Percentiles rank a stretch among this genome's conserved stretches.
Evolutionary conservation across 73 alveolate species (phyloP).

Genomic region (Paramecium sexaurelia): DNA sequence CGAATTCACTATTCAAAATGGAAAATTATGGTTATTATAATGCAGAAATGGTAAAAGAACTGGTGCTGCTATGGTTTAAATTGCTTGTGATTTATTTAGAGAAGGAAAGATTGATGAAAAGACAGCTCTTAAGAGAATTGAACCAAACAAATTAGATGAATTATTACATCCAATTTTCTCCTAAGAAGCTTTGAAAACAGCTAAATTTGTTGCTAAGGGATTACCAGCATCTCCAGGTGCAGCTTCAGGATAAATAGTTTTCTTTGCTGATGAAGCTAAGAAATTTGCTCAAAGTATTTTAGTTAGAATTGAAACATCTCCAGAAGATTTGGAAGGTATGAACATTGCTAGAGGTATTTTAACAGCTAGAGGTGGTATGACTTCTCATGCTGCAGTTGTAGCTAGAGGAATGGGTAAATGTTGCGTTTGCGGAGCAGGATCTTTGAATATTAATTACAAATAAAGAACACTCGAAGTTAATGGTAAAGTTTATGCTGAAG

Average conservation of each 20-base stretch:
- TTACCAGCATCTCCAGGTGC: conserved; percentile 83
- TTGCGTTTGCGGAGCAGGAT: conserved; percentile 79
- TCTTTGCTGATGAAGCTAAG: conserved; percentile 80
- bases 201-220: conserved; percentile 68
- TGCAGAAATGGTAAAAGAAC: conserved; percentile 83
- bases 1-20: conserved; percentile 83
- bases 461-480: conserved; percentile 66
- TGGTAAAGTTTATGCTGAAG: conserved; percentile 72
- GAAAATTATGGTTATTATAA: conserved; percentile 81
- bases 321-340: conserved; percentile 85
- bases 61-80: conserved; percentile 77
- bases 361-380: conserved; percentile 83
- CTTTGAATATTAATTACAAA: conserved; percentile 60
- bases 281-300: conserved; percentile 70
- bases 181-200: conserved; percentile 71
- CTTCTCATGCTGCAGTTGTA: conserved; percentile 90
- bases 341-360: conserved; percentile 79
- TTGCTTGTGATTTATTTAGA: conserved; percentile 80
- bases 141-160: conserved; percentile 74
- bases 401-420: conserved; percentile 88
- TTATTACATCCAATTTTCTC: conserved; percentile 78
- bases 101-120: conserved; percentile 78
- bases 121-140: conserved; percentile 70
- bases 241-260: conserved; percentile 80
- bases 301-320: conserved; percentile 81